phyloP scores from a whole-genome alignment of 257 asterid species.

The Jaltomata sinuosa region DNA sequence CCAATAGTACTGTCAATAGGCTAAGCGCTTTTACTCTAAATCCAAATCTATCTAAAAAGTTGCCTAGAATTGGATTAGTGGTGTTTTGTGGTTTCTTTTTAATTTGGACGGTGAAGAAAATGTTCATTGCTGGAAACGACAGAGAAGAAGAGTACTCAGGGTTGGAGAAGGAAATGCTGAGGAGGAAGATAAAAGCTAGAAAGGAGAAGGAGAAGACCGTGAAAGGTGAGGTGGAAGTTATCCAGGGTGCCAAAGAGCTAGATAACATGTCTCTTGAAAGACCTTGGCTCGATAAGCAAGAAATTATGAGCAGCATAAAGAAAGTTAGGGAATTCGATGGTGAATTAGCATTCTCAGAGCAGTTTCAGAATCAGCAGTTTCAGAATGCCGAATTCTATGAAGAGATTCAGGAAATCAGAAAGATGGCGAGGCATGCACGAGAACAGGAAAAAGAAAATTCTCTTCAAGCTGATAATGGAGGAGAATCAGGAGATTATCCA shows the following conservation, averaged over 20 bases:
- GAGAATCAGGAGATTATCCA: conserved; percentile 24
- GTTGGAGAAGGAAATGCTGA: conserved; percentile 71
- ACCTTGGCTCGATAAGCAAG: conserved; percentile 77
- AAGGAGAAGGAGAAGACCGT: conserved; percentile 32
- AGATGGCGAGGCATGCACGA: conserved; percentile 67
- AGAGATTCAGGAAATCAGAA: conserved; percentile 55
- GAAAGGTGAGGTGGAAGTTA: conserved; percentile 57
- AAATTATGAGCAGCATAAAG: conserved; percentile 35
- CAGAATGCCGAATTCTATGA: conserved; percentile 24
- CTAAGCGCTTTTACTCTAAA: conserved; percentile 12
- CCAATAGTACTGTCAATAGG: conserved; percentile 12
- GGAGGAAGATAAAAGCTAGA: conserved; percentile 65
- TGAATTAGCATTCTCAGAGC: conserved; percentile 11
- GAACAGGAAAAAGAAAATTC: conserved; percentile 45
- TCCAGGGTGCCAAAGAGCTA: conserved; percentile 33
- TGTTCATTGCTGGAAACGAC: conserved; percentile 18
- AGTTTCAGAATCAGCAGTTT: conserved; percentile 7
- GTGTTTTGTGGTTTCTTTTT: conserved; percentile 48
- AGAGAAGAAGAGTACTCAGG: conserved; percentile 31
- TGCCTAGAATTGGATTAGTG: conserved; percentile 43
- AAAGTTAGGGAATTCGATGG: conserved; percentile 33
- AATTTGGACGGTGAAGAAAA: conserved; percentile 32
- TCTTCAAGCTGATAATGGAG: conserved; percentile 12
- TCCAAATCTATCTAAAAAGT: conserved; percentile 30
- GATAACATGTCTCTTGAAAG: conserved; percentile 21